Base-by-base conservation (phyloP, 768 basidiomycete genomes). In the Hygrocybe coccinea region DNA sequence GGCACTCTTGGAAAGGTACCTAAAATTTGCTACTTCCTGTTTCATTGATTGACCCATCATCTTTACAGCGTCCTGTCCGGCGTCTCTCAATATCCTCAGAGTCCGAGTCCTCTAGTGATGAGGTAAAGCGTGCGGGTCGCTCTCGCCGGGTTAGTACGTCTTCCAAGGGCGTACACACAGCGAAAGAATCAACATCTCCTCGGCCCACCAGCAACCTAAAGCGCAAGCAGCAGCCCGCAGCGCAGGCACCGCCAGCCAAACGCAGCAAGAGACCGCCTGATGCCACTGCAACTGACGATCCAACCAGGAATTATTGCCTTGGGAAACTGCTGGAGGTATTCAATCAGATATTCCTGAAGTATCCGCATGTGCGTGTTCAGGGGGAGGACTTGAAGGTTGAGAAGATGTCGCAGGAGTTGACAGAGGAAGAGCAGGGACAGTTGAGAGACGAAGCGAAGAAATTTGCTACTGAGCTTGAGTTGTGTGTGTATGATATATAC, bases 291-390 rank as follows among this genome's bases (percentile, higher is more conserved):
- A 68, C 72, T 5, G 85, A 85, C n/a, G 90, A 93, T 62, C 82
- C 87, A 8, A 78, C 82, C 0, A 78, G 91, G 59, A 90, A 85
- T 65, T 92, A 91, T 61, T 93, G 91, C 67, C 74, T 89, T 48
- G 79, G 79, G 12, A 91, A 91, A 69, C 70, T 91, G 61, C 80
- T 83, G 62, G 86, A 87, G 47, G 71, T 91, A 58, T 82, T 91
- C 67, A 74, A 74, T 57, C 79, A 84, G 25, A 82, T 92, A 19
- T 92, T 88, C 67, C 61, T 83, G 59, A 78, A 82, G 58, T 88
- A 91, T 71, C 87, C 87, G 19, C 77, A 80, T 68, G 69, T 78
- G 41, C 73, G 68, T 56, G 59, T 56, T 41, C 24, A 58, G 39
- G 44, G 46, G 56, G 61, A 58, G 41, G 64, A 54, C 5, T 58